A percentile compares a stretch with the other conserved stretches of the same genome.
phyloP scores from a whole-genome alignment of 192 early-diverging fungal genomes.

The Spinellus fusiger region DNA sequence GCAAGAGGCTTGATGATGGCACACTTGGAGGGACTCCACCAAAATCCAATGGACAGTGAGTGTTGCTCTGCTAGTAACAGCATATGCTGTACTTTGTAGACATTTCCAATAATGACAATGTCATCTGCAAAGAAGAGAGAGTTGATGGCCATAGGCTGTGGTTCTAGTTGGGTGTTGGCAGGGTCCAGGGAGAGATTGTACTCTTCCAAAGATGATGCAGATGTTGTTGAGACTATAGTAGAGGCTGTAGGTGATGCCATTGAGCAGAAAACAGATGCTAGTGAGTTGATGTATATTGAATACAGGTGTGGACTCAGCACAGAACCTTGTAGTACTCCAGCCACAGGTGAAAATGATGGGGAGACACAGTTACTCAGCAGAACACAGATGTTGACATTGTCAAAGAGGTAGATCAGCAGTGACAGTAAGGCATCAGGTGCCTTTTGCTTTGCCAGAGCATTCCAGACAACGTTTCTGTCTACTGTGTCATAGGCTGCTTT shows the following conservation, averaged over 20 bases:
- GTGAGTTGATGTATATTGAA: constrained; percentile 14
- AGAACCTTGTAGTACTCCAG: no score
- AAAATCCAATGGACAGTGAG: not conserved
- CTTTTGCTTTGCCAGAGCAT: no score
- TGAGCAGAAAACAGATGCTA: not conserved
- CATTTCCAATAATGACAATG: constrained; percentile 1
- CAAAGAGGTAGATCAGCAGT: no score
- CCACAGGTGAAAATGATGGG: not conserved
- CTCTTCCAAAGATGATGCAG: constrained; percentile 2
- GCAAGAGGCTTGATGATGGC: no score
- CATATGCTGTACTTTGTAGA: not conserved
- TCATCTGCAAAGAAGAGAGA: constrained; percentile 14
- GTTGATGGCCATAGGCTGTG: no score
- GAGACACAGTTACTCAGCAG: not conserved
- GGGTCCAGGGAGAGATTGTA: no score
- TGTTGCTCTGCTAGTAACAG: not conserved
- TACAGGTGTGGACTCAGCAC: constrained; percentile 15
- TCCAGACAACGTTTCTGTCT: no score
- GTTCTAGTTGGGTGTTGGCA: not conserved
- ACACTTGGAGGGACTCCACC: constrained; percentile 19
- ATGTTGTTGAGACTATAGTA: not conserved
- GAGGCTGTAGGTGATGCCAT: not conserved
- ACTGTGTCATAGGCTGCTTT: no score
- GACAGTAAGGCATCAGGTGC: no score
- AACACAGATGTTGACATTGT: not conserved